phyloP scores from a whole-genome alignment of 2,329 filamentous ascomycete species.

The Teratosphaeria epicoccoides region DNA sequence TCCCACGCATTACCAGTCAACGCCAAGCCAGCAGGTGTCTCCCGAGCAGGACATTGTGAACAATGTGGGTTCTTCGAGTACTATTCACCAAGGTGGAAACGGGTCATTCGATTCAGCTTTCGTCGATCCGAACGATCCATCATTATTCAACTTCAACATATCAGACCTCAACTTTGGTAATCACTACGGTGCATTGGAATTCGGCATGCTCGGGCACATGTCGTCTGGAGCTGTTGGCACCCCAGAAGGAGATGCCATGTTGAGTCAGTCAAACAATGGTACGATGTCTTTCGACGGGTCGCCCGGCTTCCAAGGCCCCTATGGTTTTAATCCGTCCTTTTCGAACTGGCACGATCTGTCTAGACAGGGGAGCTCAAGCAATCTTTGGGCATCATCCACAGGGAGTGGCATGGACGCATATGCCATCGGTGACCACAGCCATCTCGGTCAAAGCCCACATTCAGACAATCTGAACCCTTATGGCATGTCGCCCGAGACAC shows the following conservation, averaged over 20 bases:
- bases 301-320: slow-evolving; percentile 11
- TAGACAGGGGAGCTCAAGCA: slow-evolving; percentile 33
- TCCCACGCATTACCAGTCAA: slow-evolving; percentile 59
- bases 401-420: slow-evolving; percentile 41
- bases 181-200: slow-evolving; percentile 89
- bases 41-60: slow-evolving; percentile 36
- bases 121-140: slow-evolving; percentile 85
- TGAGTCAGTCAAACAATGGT: slow-evolving; percentile 18
- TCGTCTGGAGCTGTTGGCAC: slow-evolving; percentile 59
- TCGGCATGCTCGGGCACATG: slow-evolving; percentile 94
- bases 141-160: slow-evolving; percentile 90
- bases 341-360: slow-evolving; percentile 25
- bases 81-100: slow-evolving; percentile 28
- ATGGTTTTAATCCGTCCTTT: slow-evolving; percentile 13
- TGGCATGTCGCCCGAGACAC: slow-evolving; percentile 21
- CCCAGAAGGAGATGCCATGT: slow-evolving; percentile 23
- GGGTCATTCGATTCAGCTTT: slow-evolving; percentile 46
- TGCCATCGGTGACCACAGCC: slow-evolving; percentile 49
- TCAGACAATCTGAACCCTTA: slow-evolving; percentile 39
- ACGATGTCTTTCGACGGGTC: slow-evolving; percentile 22
- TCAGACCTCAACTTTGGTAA: slow-evolving; percentile 92
- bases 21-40: slow-evolving; percentile 40
- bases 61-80: slow-evolving; percentile 36
- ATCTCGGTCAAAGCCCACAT: slow-evolving; percentile 48
- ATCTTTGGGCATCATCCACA: slow-evolving; percentile 26